These are phyloP conservation scores for Claviceps lovelessii DNA, from an alignment of 2,329 filamentous ascomycete genomes.

Conservation along the genomic window DNA sequence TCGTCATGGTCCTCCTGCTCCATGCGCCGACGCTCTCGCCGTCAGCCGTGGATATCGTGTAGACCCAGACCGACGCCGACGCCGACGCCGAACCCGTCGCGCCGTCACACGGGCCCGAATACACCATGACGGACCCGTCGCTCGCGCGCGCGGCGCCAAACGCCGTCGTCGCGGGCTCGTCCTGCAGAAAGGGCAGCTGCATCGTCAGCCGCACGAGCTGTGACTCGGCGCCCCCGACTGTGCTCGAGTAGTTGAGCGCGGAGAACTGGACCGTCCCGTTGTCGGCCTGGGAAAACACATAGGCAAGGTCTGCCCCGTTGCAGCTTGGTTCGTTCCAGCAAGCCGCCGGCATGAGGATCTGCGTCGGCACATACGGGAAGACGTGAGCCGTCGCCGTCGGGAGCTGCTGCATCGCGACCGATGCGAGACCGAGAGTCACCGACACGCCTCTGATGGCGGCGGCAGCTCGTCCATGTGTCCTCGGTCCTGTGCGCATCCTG, in stretches of 20 bases:
- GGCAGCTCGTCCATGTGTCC: neutral
- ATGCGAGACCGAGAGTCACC: slow-evolving; percentile 1
- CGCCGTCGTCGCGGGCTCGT: slow-evolving; percentile 31
- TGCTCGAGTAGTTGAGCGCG: slow-evolving; percentile 49
- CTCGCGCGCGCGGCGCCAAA: slow-evolving; percentile 56
- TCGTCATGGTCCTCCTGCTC: slow-evolving; percentile 17
- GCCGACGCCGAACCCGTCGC: slow-evolving; percentile 32
- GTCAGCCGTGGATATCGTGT: slow-evolving; percentile 26
- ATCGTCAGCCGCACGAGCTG: slow-evolving; percentile 36
- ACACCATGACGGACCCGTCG: slow-evolving; percentile 57
- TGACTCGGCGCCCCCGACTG: slow-evolving; percentile 31
- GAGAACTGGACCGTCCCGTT: slow-evolving; percentile 36
- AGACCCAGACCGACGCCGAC: slow-evolving; percentile 53
- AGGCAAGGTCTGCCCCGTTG: slow-evolving; percentile 36
- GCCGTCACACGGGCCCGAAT: slow-evolving; percentile 56
- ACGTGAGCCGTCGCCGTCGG: slow-evolving; percentile 22
- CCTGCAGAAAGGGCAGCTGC: slow-evolving; percentile 47
- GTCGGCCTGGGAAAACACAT: slow-evolving; percentile 50
- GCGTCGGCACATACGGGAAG: slow-evolving; percentile 67
- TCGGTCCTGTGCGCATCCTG: neutral
- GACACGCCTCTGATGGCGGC: neutral
- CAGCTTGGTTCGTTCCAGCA: slow-evolving; percentile 26
- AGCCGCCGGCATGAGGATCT: slow-evolving; percentile 44
- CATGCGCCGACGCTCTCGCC: slow-evolving; percentile 6
- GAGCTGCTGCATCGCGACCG: slow-evolving; percentile 1